Evolutionary conservation across 371 early-diverging fungal genomes (phyloP), one percentile per base, ranked within the genome.

Genomic region (Mucor mucedo): DNA sequence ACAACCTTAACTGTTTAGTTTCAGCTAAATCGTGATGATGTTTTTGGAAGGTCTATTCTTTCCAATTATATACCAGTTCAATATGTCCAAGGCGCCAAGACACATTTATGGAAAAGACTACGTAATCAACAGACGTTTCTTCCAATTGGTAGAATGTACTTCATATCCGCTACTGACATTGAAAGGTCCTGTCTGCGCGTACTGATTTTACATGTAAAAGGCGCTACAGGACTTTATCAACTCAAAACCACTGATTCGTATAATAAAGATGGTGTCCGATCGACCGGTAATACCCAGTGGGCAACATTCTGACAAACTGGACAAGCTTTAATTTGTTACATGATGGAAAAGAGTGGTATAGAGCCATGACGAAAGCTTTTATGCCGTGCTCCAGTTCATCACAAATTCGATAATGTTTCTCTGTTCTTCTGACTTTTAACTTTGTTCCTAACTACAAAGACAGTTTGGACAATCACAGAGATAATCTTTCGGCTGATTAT

Each of bases 181-280:
- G 70, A 74, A 54, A 62, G 50, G 16, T 70, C 28, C 47, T 59
- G 56, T 48, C 53, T 70, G 35, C 62, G 70, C 1, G 35, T 65
- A 5, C 28, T 70, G 21, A 48, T 73, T 4, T 14, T 50, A 2
- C 53, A 64, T 52, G 60, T 59, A 7, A 10, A 9, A 27, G 73
- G 67, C 1, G 38, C 55, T 5, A 65, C 45, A 2, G 48, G 62
- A 7, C 67, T 63, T 49, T 11, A 65, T 28, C 41, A 64, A 35
- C 35, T 73, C 11, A 52, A 52, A 8, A 65, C 68, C 3, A 61
- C 55, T 4, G 35, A 56, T 28, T 53, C 38, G 27, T 35, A 4
- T 2, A 30, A 5, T 47, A 55, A 42, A 42, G 42, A 42, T 11
- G 42, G 42, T 14, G n/a, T 42, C 30, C 6, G 32, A 10, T 56